These are phyloP conservation scores for Claviceps purpurea DNA, from an alignment of 2,329 filamentous ascomycete genomes.

Conservation along the genomic window DNA sequence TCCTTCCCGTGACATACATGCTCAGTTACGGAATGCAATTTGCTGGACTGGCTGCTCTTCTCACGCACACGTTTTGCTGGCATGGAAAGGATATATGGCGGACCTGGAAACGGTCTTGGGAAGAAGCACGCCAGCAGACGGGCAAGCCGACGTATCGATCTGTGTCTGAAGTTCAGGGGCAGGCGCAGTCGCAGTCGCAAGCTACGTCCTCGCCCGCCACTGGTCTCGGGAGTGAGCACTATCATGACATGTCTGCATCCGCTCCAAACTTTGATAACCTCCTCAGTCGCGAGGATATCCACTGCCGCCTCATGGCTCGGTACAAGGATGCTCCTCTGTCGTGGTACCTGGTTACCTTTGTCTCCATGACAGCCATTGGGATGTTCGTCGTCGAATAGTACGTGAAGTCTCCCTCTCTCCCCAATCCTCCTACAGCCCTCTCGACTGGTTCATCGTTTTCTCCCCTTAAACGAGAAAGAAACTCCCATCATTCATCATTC, in stretches of 20 bases:
- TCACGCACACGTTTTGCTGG: conserved; percentile 75
- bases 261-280: conserved; percentile 36
- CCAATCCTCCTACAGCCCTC: neutral
- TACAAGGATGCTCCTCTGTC: conserved; percentile 70
- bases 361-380: conserved; percentile 63
- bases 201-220: conserved; percentile 9
- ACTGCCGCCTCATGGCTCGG: conserved; percentile 68
- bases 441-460: too few relatives aligned
- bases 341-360: conserved; percentile 69
- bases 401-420: neutral
- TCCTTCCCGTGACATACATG: conserved; percentile 76
- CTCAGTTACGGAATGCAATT: conserved; percentile 80
- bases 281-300: conserved; percentile 64
- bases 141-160: conserved; percentile 40
- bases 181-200: conserved; percentile 9
- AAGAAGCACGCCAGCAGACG: conserved; percentile 41
- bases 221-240: conserved; percentile 10
- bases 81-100: conserved; percentile 71
- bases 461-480: too few relatives aligned
- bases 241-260: conserved; percentile 20
- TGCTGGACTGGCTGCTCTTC: conserved; percentile 62
- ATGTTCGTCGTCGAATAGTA: conserved; percentile 78
- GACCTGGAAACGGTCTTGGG: conserved; percentile 58
- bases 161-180: conserved; percentile 15
- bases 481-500: neutral